These are phyloP conservation scores for Crepidotus variabilis DNA, from an alignment of 768 basidiomycete species.

Conservation along the genomic window DNA sequence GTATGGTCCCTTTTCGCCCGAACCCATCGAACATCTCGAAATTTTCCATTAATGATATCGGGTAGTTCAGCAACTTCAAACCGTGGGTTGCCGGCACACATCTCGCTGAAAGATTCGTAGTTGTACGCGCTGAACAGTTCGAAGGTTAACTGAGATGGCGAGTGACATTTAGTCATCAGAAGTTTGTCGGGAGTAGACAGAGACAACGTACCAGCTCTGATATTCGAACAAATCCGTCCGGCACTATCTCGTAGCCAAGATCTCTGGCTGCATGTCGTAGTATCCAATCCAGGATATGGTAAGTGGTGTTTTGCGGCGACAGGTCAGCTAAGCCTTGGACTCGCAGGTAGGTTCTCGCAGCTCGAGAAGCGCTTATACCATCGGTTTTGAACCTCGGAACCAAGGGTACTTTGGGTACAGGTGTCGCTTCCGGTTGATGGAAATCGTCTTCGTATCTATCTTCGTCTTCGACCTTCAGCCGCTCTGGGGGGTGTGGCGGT, in stretches of 20 bases:
- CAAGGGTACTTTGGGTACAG: neutral
- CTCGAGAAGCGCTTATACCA: constrained; percentile 1
- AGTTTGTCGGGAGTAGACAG: too few relatives aligned
- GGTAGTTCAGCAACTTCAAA: constrained; percentile 21
- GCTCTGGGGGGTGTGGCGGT: too few relatives aligned
- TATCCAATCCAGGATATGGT: constrained; percentile 7
- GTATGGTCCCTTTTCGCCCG: constrained; percentile 18
- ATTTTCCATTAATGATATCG: constrained; percentile 17
- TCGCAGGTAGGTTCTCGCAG: constrained; percentile 8
- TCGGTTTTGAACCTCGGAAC: neutral
- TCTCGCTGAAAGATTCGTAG: constrained; percentile 8
- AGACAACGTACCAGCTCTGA: constrained; percentile 58
- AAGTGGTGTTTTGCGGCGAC: neutral
- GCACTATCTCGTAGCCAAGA: constrained; percentile 16
- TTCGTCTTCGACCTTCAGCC: neutral
- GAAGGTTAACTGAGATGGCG: constrained; percentile 2
- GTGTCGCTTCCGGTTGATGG: neutral
- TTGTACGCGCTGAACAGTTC: neutral
- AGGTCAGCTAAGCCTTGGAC: neutral
- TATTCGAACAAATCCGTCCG: constrained; percentile 76
- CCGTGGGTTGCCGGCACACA: constrained; percentile 13
- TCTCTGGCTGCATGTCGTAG: constrained; percentile 17
- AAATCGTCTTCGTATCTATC: neutral
- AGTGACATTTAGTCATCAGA: neutral
- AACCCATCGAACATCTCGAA: constrained; percentile 21